Base-by-base conservation (phyloP, 208 protist species). In the Trypanosoma cruzi region DNA sequence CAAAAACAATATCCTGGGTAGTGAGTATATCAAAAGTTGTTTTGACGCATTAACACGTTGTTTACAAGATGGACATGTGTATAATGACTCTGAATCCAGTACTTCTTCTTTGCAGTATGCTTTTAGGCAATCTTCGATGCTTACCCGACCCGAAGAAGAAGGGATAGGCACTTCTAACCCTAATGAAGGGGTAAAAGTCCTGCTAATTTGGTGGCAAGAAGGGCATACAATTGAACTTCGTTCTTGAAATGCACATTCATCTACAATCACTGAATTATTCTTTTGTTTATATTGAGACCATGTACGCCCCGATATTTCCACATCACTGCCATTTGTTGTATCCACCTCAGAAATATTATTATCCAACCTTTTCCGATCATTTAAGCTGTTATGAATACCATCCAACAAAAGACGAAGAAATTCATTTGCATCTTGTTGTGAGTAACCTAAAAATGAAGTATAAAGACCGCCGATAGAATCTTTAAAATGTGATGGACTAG, bases 221-320 rank as follows among this genome's bases (percentile, higher is more conserved):
- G 85, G 84, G 61, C 92, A 97, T 2, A 68, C 29, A 50, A 97
- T 22, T 24, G 73, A 71, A 53, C 87, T 96, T 28, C 88, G 49
- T 56, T 97, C 90, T 63, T 95, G 89, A 62, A 94, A 96, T 0
- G 73, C 77, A 64, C 88, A 96, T 8, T 80, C 61, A 20, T 98
- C 88, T 1, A 97, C 89, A 56, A 99, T 88, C n/a, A 98, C 67
- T 0, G 96, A 98, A 26, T 88, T 80, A 70, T 99, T 99, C 53
- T 84, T 72, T 48, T 86, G 53, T 28, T 63, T 79, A 63, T 98
- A 97, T 36, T 90, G 71, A 16, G 71, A 55, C 90, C 90, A 97
- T 36, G 87, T 88, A 26, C 82, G 68, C 20, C 78, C 59, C 16
- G 97, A 91, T 11, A 98, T 79, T 29, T 88, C 81, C 4, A 75